Evolutionary conservation across 495 filamentous ascomycete genomes (phyloP).

Genomic region (Trypethelium eluteriae): DNA sequence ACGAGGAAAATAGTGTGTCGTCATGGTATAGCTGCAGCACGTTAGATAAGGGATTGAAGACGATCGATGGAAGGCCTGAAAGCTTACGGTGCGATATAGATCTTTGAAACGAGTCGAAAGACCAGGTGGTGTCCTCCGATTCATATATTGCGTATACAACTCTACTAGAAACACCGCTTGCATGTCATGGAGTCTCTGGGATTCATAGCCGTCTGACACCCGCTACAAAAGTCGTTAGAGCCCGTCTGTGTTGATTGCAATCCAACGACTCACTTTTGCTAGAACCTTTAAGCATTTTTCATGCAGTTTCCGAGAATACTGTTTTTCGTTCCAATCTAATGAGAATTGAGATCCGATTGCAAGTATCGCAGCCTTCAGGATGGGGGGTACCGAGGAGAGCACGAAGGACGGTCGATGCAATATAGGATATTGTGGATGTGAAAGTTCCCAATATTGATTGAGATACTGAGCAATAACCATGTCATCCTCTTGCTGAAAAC

Average conservation of each 20-base stretch:
- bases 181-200: conserved; percentile 29
- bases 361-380: conserved; percentile 39
- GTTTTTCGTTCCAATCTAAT: conserved; percentile 31
- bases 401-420: conserved; percentile 37
- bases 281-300: conserved; percentile 35
- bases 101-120: conserved; percentile 30
- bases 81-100: conserved; percentile 26
- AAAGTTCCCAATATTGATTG: conserved; percentile 38
- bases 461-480: conserved; percentile 33
- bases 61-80: too few relatives aligned
- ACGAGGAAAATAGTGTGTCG: not conserved
- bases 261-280: conserved; percentile 30
- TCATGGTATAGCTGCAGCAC: not conserved
- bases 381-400: conserved; percentile 28
- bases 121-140: conserved; percentile 27
- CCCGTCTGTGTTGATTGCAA: not conserved
- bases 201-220: conserved; percentile 21
- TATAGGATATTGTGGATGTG: conserved; percentile 39
- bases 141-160: conserved; percentile 32
- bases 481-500: not conserved
- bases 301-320: conserved; percentile 34
- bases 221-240: conserved; percentile 22
- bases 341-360: conserved; percentile 38
- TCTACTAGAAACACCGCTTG: conserved; percentile 33
- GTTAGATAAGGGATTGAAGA: too few relatives aligned